Percentiles rank a stretch among this genome's conserved stretches.
Conservation (phyloP, 2,329 filamentous ascomycete genomes). For the Pseudocercospora eumusae region DNA sequence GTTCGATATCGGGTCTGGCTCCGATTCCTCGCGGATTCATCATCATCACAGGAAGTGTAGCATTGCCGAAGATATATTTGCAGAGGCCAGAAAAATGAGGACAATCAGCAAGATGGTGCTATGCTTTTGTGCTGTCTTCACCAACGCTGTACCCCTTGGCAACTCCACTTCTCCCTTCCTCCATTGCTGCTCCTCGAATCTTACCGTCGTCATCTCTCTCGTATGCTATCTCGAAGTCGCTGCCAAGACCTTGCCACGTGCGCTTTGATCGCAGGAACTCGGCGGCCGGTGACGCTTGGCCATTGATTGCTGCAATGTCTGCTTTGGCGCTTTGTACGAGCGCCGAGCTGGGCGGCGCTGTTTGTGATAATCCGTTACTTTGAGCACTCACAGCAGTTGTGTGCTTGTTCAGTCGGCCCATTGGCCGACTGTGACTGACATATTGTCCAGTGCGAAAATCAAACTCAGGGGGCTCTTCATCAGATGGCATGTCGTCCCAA, state of each 20-base stretch:
- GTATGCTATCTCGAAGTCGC: constrained; percentile 69
- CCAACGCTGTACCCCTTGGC: constrained; percentile 85
- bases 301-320: constrained; percentile 78
- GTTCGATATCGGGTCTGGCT: no score
- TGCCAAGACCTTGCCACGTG: constrained; percentile 90
- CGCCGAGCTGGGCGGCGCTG: constrained; percentile 43
- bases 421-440: constrained; percentile 74
- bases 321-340: constrained; percentile 67
- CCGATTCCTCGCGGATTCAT: no score
- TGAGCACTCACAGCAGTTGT: constrained; percentile 25
- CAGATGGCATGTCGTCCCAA: constrained; percentile 66
- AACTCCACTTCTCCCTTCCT: constrained; percentile 83
- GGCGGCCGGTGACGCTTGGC: constrained; percentile 85
- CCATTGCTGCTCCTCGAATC: constrained; percentile 64
- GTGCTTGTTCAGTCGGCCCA: constrained; percentile 45
- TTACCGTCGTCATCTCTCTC: constrained; percentile 58
- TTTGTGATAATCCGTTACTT: constrained; percentile 5
- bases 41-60: no score
- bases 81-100: no score
- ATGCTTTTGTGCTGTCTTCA: constrained; percentile 42
- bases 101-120: no score
- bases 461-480: constrained; percentile 73
- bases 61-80: no score
- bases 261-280: constrained; percentile 79
- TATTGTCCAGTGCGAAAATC: constrained; percentile 87